Conservation (phyloP, 2,329 filamentous ascomycete species). For the Didymella arachidicola region DNA sequence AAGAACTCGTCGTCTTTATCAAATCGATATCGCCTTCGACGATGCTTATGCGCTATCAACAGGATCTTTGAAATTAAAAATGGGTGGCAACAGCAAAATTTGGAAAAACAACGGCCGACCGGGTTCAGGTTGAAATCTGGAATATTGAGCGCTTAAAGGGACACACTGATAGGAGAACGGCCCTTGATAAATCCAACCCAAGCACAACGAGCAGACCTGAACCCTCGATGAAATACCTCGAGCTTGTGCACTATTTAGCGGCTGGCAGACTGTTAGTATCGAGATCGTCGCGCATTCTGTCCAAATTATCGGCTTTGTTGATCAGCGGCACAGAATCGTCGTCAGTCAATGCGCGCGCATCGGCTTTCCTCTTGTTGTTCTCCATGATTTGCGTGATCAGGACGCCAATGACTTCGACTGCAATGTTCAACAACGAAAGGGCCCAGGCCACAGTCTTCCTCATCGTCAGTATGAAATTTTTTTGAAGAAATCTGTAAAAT, state of each 20-base stretch:
- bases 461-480: not conserved
- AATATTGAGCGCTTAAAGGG: no score
- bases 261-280: no score
- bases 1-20: no score
- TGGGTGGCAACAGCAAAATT: no score
- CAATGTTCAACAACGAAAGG: not conserved
- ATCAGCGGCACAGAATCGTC: not conserved
- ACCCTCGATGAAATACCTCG: not conserved
- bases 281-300: not conserved
- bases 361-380: not conserved
- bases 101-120: no score
- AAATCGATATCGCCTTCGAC: no score
- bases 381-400: not conserved
- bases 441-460: not conserved
- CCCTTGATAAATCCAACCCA: no score
- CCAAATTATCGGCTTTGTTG: not conserved
- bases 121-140: no score
- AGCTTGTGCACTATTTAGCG: not conserved
- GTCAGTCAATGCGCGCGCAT: not conserved
- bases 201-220: not conserved
- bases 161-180: no score
- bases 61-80: no score
- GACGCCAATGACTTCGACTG: not conserved
- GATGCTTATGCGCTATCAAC: no score
- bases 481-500: no score